Evolutionary conservation across 2,329 filamentous ascomycete species (phyloP).

Genomic region (Sodiomyces alkalinus): DNA sequence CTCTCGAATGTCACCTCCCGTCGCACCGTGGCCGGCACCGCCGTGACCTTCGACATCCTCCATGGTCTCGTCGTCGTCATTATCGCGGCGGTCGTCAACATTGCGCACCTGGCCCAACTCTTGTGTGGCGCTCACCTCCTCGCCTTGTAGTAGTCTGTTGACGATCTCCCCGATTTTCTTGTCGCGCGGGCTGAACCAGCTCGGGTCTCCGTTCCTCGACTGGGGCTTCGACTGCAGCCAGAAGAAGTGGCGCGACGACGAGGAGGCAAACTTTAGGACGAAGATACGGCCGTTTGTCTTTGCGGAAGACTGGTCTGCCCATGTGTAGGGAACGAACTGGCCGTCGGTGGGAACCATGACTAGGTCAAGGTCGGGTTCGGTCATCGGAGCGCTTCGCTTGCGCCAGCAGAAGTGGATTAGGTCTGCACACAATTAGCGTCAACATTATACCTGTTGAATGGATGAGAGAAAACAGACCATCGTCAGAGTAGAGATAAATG

Average conservation of each 20-base stretch:
- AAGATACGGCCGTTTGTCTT: slow-evolving; percentile 83
- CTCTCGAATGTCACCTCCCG: slow-evolving; percentile 79
- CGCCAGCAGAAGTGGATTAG: slow-evolving; percentile 97
- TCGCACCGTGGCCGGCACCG: slow-evolving; percentile 73
- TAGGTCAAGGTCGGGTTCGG: slow-evolving; percentile 70
- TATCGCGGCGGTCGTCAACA: slow-evolving; percentile 31
- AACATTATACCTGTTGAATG: too few relatives aligned
- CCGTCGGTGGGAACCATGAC: slow-evolving; percentile 89
- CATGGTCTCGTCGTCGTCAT: slow-evolving; percentile 63
- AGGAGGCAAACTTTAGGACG: slow-evolving; percentile 84
- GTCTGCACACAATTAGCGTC: slow-evolving; percentile 40
- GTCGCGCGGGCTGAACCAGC: slow-evolving; percentile 74
- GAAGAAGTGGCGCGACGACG: slow-evolving; percentile 81
- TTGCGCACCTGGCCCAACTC: slow-evolving; percentile 54
- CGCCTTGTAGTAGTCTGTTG: slow-evolving; percentile 69
- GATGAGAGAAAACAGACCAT: slow-evolving; percentile 52
- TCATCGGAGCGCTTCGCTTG: slow-evolving; percentile 53
- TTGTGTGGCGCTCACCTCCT: slow-evolving; percentile 64
- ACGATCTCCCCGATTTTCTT: slow-evolving; percentile 80
- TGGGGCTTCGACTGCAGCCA: slow-evolving; percentile 92
- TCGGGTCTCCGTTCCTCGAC: slow-evolving; percentile 48
- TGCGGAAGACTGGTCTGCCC: slow-evolving; percentile 34
- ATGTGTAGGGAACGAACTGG: slow-evolving; percentile 65
- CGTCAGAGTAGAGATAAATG: slow-evolving; percentile 83
- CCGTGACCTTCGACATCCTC: slow-evolving; percentile 64